A percentile compares a stretch with the other conserved stretches of the same genome.
phyloP scores from a whole-genome alignment of 768 basidiomycete genomes.

The Porpolomopsis calyptriformis region DNA sequence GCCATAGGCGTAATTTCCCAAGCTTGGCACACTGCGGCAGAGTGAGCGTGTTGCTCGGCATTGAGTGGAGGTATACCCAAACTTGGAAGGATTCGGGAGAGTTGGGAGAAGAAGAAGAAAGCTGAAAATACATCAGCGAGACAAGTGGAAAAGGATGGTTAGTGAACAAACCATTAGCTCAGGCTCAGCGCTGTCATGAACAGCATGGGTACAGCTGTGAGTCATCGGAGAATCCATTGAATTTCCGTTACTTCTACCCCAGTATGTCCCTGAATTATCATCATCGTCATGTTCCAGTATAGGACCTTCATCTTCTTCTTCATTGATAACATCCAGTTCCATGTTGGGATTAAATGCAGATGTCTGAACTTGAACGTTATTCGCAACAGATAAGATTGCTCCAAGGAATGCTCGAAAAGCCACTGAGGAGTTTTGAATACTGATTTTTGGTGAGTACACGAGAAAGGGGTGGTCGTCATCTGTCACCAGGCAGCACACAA shows the following conservation, averaged over 20 bases:
- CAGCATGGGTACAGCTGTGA: conserved; percentile 2
- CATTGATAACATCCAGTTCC: conserved; percentile 13
- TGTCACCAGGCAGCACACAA: conserved; percentile 16
- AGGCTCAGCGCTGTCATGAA: conserved; percentile 2
- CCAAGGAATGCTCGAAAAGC: conserved; percentile 15
- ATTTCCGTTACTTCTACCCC: conserved; percentile 1
- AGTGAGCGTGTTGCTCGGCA: conserved; percentile 12
- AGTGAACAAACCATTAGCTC: conserved; percentile 10
- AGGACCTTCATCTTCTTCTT: conserved; percentile 14
- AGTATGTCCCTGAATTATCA: conserved; percentile 10
- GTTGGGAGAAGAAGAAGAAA: conserved; percentile 12
- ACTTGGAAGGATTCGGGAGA: conserved; percentile 11
- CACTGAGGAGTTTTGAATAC: conserved; percentile 12
- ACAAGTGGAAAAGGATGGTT: conserved; percentile 1
- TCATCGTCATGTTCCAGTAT: conserved; percentile 12
- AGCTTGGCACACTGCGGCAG: conserved; percentile 12
- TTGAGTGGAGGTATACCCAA: conserved; percentile 9
- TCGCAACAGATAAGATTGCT: conserved; percentile 13
- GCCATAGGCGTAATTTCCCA: conserved; percentile 13
- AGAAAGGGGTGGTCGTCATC: conserved; percentile 13
- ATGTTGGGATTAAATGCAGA: conserved; percentile 11
- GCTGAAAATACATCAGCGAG: conserved; percentile 8
- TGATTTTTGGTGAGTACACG: conserved; percentile 15
- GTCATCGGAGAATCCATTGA: conserved; percentile 7
- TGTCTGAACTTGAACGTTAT: conserved; percentile 9